Evolutionary conservation across 257 asterid species (phyloP), one percentile per base, ranked within the genome.

Genomic region (Gentiana macrophylla): DNA sequence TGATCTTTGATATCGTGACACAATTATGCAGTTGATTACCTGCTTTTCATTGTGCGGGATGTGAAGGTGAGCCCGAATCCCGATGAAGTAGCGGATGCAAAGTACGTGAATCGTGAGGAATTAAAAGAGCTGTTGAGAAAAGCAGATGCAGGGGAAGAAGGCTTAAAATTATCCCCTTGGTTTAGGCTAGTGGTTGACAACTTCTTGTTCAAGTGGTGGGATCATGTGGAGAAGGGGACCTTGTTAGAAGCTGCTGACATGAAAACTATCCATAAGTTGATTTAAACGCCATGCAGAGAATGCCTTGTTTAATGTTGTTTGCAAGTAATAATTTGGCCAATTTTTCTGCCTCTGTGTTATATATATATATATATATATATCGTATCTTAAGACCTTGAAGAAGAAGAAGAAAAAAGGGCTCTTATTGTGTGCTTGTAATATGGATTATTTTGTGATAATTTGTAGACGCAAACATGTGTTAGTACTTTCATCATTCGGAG

Each of bases 141-240:
- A 72, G 97, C 95, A 6, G 94, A 86, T 62, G 83, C 94, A 0
- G 95, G 95, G 0, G 89, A 89, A 66, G 97, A 53, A 15, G 95
- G 94, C 13, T 37, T 89, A 60, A 80, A 77, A 80, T 80, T 89
- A 48, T 86, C 97, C 50, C 97, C 97, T 0, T 89, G 97, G 97
- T 89, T 89, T 84, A 76, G 94, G 61, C 75, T 90, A 43, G 79
- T 90, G 1, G 97, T 86, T 1, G 94, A 86, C 63, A 89, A 81
- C 63, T 89, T 89, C 80, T 66, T 89, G 80, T 78, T 77, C 79
- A 83, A 78, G 71, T 89, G 97, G 97, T 89, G 97, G 97, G 97
- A 89, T 48, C 92, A 86, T 52, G 89, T 83, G 4, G 86, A 83
- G 77, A 70, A 74, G 5, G 92, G 85, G 56, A 86, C 95, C 11